These are phyloP conservation scores for Tolypocladium cylindrosporum DNA, from an alignment of 2,329 filamentous ascomycete species.

Conservation along the genomic window DNA sequence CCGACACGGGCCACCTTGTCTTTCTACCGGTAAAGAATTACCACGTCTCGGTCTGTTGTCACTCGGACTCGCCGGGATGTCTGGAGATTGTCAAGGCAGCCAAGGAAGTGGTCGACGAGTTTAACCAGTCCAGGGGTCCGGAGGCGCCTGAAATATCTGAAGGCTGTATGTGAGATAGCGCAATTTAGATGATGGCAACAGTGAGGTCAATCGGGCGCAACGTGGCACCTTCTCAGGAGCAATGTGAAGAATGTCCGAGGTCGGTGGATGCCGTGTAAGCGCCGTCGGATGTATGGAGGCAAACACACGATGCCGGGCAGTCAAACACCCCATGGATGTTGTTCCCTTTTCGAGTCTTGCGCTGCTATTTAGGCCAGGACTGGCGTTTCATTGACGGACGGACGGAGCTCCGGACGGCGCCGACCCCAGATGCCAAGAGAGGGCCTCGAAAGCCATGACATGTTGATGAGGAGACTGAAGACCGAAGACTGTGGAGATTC, in stretches of 20 bases:
- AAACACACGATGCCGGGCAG: not conserved
- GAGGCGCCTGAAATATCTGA: not conserved
- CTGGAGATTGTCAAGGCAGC: conserved; percentile 31
- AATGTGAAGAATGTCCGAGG: not conserved
- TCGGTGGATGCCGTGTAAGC: not conserved
- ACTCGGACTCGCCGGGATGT: conserved; percentile 35
- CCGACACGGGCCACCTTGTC: not conserved
- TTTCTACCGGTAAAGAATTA: conserved; percentile 24
- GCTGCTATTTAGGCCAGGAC: not conserved
- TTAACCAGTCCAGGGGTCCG: conserved; percentile 16
- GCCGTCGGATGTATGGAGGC: not conserved
- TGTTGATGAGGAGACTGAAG: not conserved
- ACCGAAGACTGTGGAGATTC: not conserved
- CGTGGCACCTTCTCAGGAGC: not conserved
- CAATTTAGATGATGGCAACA: not conserved
- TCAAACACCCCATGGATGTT: not conserved
- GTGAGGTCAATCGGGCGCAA: not conserved
- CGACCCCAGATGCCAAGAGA: not conserved
- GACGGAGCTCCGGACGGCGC: not conserved
- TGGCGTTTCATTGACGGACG: not conserved
- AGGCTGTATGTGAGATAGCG: not conserved
- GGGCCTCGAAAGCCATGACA: not conserved
- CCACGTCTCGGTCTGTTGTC: conserved; percentile 32
- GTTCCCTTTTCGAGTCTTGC: not conserved
- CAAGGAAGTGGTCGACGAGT: conserved; percentile 27